A percentile compares a stretch with the other conserved stretches of the same genome.
These are phyloP conservation scores for Candida ascalaphidarum DNA, from an alignment of 805 yeast species.

Conservation along the genomic window DNA sequence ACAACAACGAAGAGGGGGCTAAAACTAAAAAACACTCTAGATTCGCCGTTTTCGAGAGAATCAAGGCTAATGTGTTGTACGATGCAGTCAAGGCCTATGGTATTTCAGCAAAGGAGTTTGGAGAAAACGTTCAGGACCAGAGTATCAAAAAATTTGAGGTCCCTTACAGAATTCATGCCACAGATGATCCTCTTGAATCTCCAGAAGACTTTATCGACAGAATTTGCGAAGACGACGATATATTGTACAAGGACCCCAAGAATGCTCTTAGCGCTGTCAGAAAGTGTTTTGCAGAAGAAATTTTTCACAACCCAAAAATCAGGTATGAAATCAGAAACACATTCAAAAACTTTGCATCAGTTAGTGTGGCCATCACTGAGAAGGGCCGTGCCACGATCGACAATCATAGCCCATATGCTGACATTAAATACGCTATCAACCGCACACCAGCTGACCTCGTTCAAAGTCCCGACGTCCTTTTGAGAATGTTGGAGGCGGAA, in stretches of 20 bases:
- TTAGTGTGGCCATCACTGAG: conserved; percentile 74
- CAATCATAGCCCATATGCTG: conserved; percentile 72
- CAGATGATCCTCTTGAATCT: conserved; percentile 54
- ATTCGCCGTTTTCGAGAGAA: conserved; percentile 54
- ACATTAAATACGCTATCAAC: conserved; percentile 84
- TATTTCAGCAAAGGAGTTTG: conserved; percentile 69
- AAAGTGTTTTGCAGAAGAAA: conserved; percentile 69
- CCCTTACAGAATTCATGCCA: conserved; percentile 53
- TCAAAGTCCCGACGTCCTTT: conserved; percentile 67
- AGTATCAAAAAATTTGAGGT: conserved; percentile 38
- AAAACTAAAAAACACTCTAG: conserved; percentile 47
- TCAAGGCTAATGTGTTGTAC: conserved; percentile 55
- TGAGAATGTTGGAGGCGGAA: conserved; percentile 92
- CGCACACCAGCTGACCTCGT: conserved; percentile 70
- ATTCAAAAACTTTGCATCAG: conserved; percentile 53
- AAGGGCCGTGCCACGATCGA: conserved; percentile 65
- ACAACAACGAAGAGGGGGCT: conserved; percentile 11
- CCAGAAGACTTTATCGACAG: conserved; percentile 55
- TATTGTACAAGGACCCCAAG: conserved; percentile 46
- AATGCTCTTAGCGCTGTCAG: conserved; percentile 68
- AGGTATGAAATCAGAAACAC: conserved; percentile 62
- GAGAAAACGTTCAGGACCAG: conserved; percentile 66
- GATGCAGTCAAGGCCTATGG: conserved; percentile 66
- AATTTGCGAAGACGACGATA: conserved; percentile 35
- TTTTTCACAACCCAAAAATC: conserved; percentile 72